Conservation (phyloP, 371 early-diverging fungal genomes). For the Mortierella sp. region DNA sequence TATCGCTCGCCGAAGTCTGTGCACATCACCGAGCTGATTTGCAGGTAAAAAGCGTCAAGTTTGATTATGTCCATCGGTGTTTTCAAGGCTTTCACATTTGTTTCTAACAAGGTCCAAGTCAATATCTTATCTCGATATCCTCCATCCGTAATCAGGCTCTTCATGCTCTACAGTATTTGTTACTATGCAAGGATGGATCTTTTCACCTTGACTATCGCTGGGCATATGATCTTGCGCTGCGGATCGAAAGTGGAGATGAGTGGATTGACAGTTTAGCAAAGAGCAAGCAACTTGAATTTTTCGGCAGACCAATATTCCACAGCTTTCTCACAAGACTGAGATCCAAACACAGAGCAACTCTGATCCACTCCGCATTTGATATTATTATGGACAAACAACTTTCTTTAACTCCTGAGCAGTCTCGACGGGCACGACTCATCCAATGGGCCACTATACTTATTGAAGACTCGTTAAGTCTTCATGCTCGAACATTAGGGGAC, state of each 20-base stretch:
- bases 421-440: neutral
- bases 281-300: constrained; percentile 2
- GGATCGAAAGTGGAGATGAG: constrained; percentile 10
- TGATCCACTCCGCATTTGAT: constrained; percentile 22
- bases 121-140: too few relatives aligned
- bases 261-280: constrained; percentile 23
- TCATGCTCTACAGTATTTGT: constrained; percentile 23
- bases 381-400: neutral
- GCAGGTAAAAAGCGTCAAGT: constrained; percentile 18
- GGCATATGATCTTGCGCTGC: constrained; percentile 27
- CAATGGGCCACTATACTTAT: constrained; percentile 22
- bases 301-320: constrained; percentile 3
- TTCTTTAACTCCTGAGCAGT: neutral
- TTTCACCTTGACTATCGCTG: constrained; percentile 31
- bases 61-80: too few relatives aligned
- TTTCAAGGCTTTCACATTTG: too few relatives aligned
- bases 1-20: constrained; percentile 26
- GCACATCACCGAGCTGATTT: constrained; percentile 25
- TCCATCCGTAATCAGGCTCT: too few relatives aligned
- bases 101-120: too few relatives aligned
- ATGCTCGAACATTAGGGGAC: neutral
- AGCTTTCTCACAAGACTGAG: constrained; percentile 1
- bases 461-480: constrained; percentile 24
- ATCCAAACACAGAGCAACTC: constrained; percentile 23
- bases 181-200: constrained; percentile 7